Evolutionary conservation across 352 stramenopile genomes (phyloP).

Genomic region (Phytophthora tubulina): DNA sequence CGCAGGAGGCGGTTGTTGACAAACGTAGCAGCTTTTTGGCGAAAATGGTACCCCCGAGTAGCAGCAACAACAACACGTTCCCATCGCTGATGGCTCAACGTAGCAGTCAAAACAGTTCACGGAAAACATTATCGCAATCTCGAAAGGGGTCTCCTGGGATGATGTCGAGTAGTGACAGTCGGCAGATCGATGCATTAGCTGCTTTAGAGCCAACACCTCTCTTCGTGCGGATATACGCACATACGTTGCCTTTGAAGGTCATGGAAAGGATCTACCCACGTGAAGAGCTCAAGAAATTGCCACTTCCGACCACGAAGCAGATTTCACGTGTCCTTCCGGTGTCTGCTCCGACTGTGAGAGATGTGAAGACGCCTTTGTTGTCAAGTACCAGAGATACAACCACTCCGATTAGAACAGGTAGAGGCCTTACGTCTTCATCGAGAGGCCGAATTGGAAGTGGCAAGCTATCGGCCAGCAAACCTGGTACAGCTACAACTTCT

Average conservation of each 20-base stretch:
- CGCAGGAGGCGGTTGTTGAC: constrained; percentile 60
- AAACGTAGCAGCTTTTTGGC: constrained; percentile 26
- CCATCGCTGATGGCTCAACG: constrained; percentile 18
- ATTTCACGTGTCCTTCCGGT: constrained; percentile 11
- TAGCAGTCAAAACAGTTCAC: constrained; percentile 26
- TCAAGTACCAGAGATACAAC: constrained; percentile 21
- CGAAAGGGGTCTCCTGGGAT: constrained; percentile 25
- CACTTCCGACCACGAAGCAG: constrained; percentile 44
- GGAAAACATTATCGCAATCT: constrained; percentile 24
- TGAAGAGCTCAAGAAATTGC: constrained; percentile 44
- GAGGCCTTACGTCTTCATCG: constrained; percentile 13
- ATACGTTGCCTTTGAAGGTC: constrained; percentile 58
- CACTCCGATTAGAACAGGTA: constrained; percentile 18
- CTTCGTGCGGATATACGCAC: constrained; percentile 65
- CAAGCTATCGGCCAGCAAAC: constrained; percentile 16
- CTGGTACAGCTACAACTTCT: constrained; percentile 14
- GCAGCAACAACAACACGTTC: constrained; percentile 11
- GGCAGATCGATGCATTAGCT: constrained; percentile 27
- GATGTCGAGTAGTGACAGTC: constrained; percentile 33
- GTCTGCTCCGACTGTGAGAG: constrained; percentile 19
- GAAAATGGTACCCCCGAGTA: constrained; percentile 17
- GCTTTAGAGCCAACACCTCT: constrained; percentile 36
- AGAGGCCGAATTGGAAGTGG: constrained; percentile 15
- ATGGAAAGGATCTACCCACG: constrained; percentile 64
- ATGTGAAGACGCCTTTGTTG: constrained; percentile 20